Base-by-base conservation (phyloP, 345 rosid genomes). In the Rhodamnia argentea region DNA sequence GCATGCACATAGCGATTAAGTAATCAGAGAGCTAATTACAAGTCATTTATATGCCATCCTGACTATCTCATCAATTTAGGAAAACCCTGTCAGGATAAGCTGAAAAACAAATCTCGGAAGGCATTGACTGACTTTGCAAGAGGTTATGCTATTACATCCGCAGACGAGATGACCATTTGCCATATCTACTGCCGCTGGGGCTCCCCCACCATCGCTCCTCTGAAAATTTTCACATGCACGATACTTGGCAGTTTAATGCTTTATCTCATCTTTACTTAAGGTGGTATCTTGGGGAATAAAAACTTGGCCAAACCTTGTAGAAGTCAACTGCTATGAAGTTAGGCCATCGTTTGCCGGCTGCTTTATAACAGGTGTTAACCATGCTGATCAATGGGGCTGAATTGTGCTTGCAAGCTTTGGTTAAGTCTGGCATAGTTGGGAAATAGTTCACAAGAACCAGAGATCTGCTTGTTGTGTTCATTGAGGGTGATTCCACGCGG, bases 171-270 rank as follows among this genome's bases (percentile, higher is more conserved):
- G 96, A 62, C 99, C 99, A 11, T 96, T 97, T n/a, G 90, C 91
- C 82, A 87, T 78, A 89, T 96, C 98, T 6, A 92, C 85, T 8
- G 97, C 97, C 88, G 89, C 91, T 4, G 94, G 92, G n/a, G 97
- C 96, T 86, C 99, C 98, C 84, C 98, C 97, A 6, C 97, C 96
- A 85, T 97, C 94, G 75, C 98, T 96, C 89, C 94, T 92, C 99
- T 97, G 89, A 51, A 89, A 85, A 26, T 75, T 51, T 83, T 84
- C 52, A 85, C 59, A 78, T 1, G n/a, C 15, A 16, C 70, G n/a
- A 12, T 27, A 24, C 32, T 32, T 26, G 7, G 16, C 5, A 56
- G 20, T 29, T 22, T n/a, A 51, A 13, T 29, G 42, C 40, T 51
- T 51, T 20, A 52, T 24, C n/a, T 52, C 14, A 26, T 50, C 22